Evolutionary conservation across 2,329 filamentous ascomycete genomes (phyloP).

Genomic region (Calonectria multiphialidica): DNA sequence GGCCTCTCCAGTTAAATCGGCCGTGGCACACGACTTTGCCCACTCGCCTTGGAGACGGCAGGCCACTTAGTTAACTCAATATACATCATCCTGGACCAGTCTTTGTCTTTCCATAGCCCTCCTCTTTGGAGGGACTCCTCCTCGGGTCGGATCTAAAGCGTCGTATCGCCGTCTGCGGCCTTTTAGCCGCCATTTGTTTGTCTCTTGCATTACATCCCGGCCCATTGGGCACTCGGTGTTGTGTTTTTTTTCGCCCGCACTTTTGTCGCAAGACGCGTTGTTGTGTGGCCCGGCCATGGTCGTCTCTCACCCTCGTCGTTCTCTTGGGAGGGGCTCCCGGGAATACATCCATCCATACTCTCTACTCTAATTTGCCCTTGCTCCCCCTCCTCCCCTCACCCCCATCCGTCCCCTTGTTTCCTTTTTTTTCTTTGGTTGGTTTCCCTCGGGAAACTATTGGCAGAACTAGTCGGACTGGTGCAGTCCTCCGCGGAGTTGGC

Average conservation of each 20-base stretch:
- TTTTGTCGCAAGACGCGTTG: not conserved
- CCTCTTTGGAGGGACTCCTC: not conserved
- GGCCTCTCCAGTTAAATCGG: conserved; percentile 7
- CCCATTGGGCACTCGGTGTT: not conserved
- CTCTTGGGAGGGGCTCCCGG: not conserved
- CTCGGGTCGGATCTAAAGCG: conserved; percentile 11
- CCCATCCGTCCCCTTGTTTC: not conserved
- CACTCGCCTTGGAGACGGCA: not conserved
- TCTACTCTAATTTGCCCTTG: conserved; percentile 3
- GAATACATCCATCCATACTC: no score
- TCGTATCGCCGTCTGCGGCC: conserved; percentile 20
- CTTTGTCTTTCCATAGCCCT: not conserved
- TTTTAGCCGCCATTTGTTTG: not conserved
- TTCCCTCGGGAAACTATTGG: conserved; percentile 9
- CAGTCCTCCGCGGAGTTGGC: not conserved
- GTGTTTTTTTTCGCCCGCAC: not conserved
- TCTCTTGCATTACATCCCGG: not conserved
- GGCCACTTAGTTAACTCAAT: conserved; percentile 12
- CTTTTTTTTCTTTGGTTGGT: not conserved
- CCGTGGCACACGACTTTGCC: not conserved
- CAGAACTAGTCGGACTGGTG: not conserved
- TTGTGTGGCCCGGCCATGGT: not conserved
- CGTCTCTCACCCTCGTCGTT: not conserved
- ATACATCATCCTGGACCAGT: conserved; percentile 1
- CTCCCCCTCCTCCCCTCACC: not conserved